phyloP scores from a whole-genome alignment of 2,329 filamentous ascomycete species.

The Cladosporium austrohemisphaericum region DNA sequence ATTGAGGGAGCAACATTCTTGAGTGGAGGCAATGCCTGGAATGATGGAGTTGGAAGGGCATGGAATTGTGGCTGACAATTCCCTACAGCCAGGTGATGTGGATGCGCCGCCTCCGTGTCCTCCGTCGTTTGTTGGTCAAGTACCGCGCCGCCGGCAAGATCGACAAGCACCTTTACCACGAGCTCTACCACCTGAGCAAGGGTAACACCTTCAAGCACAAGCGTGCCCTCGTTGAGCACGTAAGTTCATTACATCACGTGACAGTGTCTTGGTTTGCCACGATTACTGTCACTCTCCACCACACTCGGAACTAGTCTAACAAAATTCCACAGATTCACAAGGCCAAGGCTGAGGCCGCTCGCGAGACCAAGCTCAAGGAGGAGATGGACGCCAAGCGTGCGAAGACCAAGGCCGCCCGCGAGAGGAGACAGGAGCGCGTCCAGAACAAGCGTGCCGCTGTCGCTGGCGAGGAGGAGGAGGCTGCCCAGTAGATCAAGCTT shows the following conservation, averaged over 20 bases:
- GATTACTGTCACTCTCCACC: constrained; percentile 15
- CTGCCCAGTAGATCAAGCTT: constrained; percentile 22
- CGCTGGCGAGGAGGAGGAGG: constrained; percentile 62
- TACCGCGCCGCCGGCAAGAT: constrained; percentile 99
- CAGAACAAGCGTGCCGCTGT: constrained; percentile 85
- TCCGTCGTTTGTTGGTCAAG: constrained; percentile 98
- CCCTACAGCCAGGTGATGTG: constrained; percentile 81
- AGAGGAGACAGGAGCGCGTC: constrained; percentile 93
- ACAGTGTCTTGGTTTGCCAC: constrained; percentile 30
- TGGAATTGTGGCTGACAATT: constrained; percentile 28
- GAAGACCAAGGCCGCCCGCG: constrained; percentile 99
- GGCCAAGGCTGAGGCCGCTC: constrained; percentile 98
- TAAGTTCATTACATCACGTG: constrained; percentile 57
- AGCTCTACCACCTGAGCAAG: constrained; percentile 99
- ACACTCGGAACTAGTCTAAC: constrained; percentile 18
- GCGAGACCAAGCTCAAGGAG: constrained; percentile 94
- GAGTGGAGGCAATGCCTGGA: not conserved
- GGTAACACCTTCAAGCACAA: constrained; percentile 99
- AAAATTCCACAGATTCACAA: constrained; percentile 79
- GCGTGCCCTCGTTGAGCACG: constrained; percentile 99
- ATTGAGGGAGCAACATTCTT: not conserved
- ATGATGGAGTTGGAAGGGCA: not conserved
- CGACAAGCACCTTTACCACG: constrained; percentile 99
- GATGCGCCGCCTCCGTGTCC: constrained; percentile 99
- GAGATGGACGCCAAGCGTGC: constrained; percentile 99